phyloP scores from a whole-genome alignment of 1,139 yeast species.

The Yamadazyma pseudoaaseri region DNA sequence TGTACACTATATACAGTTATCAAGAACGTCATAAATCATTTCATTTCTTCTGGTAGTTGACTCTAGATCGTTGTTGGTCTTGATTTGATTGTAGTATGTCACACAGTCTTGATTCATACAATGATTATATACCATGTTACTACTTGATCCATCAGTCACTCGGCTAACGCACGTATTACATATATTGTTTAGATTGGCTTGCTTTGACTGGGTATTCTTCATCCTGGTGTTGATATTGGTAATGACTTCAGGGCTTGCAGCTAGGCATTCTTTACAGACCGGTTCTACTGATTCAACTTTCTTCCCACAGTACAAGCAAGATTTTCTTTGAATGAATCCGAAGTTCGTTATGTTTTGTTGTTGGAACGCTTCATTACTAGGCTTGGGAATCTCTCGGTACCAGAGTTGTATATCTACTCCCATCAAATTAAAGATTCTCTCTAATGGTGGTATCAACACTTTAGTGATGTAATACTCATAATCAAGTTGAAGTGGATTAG shows the following conservation, averaged over 20 bases:
- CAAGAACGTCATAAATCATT: background rate
- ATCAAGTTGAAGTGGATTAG: slow-evolving; percentile 54
- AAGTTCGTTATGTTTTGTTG: slow-evolving; percentile 11
- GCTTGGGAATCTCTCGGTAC: slow-evolving; percentile 69
- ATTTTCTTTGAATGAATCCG: slow-evolving; percentile 16
- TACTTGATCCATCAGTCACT: slow-evolving; percentile 14
- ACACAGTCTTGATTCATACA: slow-evolving; percentile 36
- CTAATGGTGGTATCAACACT: slow-evolving; percentile 85
- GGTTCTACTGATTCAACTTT: slow-evolving; percentile 9
- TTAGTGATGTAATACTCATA: slow-evolving; percentile 81
- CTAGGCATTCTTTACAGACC: slow-evolving; percentile 24
- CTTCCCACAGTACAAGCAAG: slow-evolving; percentile 28
- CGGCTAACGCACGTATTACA: slow-evolving; percentile 28
- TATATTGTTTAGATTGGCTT: slow-evolving; percentile 13
- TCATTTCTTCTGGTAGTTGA: background rate
- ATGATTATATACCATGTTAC: slow-evolving; percentile 10
- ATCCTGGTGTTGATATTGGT: slow-evolving; percentile 17
- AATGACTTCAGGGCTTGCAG: slow-evolving; percentile 20
- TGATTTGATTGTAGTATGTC: slow-evolving; percentile 21
- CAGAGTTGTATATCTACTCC: slow-evolving; percentile 80
- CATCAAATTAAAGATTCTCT: slow-evolving; percentile 73
- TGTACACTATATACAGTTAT: background rate
- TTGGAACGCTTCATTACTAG: slow-evolving; percentile 5
- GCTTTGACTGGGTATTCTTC: slow-evolving; percentile 16
- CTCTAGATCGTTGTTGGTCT: slow-evolving; percentile 14